These are phyloP conservation scores for Candida orba DNA, from an alignment of 805 yeast genomes.

Conservation along the genomic window DNA sequence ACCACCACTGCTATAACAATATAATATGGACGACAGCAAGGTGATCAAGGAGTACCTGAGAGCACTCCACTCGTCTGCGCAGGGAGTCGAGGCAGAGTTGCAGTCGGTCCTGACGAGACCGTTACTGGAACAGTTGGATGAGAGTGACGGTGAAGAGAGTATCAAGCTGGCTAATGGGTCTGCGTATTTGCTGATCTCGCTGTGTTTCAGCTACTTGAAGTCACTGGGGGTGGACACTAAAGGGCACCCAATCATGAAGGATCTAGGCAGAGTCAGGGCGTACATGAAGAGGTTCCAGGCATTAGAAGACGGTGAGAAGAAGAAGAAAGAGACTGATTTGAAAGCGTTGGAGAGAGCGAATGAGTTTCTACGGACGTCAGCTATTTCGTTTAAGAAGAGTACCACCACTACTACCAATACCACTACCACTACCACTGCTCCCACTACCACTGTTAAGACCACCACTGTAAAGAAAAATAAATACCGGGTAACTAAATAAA, in stretches of 20 bases:
- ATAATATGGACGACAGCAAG: constrained; percentile 42
- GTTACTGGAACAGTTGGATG: constrained; percentile 22
- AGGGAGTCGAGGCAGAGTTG: constrained; percentile 29
- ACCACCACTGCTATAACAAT: too few relatives aligned
- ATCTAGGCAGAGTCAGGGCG: constrained; percentile 56
- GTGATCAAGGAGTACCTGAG: constrained; percentile 12
- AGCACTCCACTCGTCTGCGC: constrained; percentile 25
- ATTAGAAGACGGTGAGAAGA: constrained; percentile 14
- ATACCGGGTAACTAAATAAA: neutral
- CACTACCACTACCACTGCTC: too few relatives aligned
- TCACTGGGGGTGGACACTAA: constrained; percentile 49
- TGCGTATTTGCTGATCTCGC: constrained; percentile 48
- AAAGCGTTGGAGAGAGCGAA: constrained; percentile 36
- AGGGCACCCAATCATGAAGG: constrained; percentile 57
- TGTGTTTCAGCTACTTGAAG: constrained; percentile 54
- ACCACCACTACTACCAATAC: too few relatives aligned
- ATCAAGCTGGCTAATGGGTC: constrained; percentile 25
- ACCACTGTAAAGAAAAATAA: too few relatives aligned
- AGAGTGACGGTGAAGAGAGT: neutral
- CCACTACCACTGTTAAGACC: too few relatives aligned
- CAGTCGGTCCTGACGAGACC: constrained; percentile 26
- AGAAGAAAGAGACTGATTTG: constrained; percentile 6
- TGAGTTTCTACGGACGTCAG: constrained; percentile 30
- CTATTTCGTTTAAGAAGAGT: too few relatives aligned
- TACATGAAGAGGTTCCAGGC: constrained; percentile 51